A percentile compares a stretch with the other conserved stretches of the same genome.
Conservation (phyloP, 148 eudicot species). For the Amaranthus hypochondriacus region DNA sequence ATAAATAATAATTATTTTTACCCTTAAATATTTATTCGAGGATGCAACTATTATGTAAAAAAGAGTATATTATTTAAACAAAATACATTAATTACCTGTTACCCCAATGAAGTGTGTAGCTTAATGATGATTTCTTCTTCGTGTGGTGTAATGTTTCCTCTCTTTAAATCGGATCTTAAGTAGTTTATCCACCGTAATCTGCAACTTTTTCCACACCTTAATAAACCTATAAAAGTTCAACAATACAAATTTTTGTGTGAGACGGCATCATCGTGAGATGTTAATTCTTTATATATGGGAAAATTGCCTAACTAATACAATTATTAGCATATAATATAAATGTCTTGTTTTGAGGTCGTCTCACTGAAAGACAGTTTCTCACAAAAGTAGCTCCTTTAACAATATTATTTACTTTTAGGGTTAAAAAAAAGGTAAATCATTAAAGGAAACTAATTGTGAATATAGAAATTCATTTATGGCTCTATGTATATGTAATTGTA, state of each 20-base stretch:
- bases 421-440: neutral
- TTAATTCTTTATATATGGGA: too few relatives aligned
- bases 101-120: slow-evolving; percentile 62
- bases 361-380: too few relatives aligned
- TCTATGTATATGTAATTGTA: neutral
- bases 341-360: too few relatives aligned
- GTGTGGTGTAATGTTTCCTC: slow-evolving; percentile 65
- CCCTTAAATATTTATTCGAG: too few relatives aligned
- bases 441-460: neutral
- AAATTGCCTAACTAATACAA: too few relatives aligned
- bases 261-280: too few relatives aligned
- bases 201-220: slow-evolving; percentile 90
- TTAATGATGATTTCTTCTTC: slow-evolving; percentile 66
- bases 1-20: too few relatives aligned
- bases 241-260: neutral
- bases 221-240: slow-evolving; percentile 42
- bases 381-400: too few relatives aligned
- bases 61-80: neutral
- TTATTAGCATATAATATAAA: too few relatives aligned
- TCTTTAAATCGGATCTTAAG: slow-evolving; percentile 64
- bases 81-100: slow-evolving; percentile 35
- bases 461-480: neutral
- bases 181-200: slow-evolving; percentile 90
- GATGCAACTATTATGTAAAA: neutral
- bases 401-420: neutral